Evolutionary conservation across 1,284 basidiomycete species (phyloP).

Genomic region (Kwoniella shivajii): DNA sequence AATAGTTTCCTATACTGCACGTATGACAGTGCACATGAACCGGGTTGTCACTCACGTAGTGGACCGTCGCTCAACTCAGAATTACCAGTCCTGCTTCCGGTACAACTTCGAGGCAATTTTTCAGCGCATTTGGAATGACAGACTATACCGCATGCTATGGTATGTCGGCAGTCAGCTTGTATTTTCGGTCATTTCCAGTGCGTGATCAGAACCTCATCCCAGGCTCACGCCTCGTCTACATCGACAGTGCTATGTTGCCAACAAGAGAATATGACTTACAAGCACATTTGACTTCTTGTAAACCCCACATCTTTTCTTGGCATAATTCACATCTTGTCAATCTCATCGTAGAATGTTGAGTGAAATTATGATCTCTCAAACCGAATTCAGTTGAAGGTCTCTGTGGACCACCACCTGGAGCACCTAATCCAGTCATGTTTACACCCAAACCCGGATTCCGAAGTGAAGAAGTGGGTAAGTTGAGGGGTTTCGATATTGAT

Average conservation of each 20-base stretch:
- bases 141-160: conserved; percentile 55
- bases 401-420: conserved; percentile 18
- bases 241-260: not conserved
- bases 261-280: conserved; percentile 62
- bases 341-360: conserved; percentile 82
- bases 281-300: conserved; percentile 81
- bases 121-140: conserved; percentile 57
- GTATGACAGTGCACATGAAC: not conserved
- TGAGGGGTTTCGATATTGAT: conserved; percentile 42
- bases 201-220: no score
- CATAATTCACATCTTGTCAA: conserved; percentile 93
- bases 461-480: conserved; percentile 11
- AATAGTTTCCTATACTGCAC: no score
- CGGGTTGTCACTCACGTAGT: conserved; percentile 59
- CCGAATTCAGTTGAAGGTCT: conserved; percentile 53
- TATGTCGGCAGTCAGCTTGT: not conserved
- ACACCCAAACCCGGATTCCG: conserved; percentile 20
- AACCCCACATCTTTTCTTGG: conserved; percentile 97
- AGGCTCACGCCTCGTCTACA: not conserved
- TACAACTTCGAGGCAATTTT: conserved; percentile 51
- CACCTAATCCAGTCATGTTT: conserved; percentile 11
- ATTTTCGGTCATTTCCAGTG: no score
- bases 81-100: conserved; percentile 31
- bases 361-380: conserved; percentile 75
- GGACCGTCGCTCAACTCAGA: conserved; percentile 40